Evolutionary conservation across 179 eudicot species (phyloP), one percentile per base, ranked within the genome.

Genomic region (Vitellaria paradoxa): DNA sequence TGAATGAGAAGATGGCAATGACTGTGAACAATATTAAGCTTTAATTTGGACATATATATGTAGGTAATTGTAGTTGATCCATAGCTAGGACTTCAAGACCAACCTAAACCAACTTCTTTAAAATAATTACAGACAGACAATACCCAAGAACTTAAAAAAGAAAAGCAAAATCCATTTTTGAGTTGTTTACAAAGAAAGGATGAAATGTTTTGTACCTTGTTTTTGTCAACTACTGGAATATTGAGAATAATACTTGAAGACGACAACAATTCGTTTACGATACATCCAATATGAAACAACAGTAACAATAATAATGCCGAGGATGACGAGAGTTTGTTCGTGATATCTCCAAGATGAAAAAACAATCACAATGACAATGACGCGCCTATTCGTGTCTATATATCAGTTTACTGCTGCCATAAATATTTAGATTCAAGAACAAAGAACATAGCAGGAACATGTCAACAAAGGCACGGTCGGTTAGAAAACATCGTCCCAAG

Each of bases 1-100:
- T 18, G 23, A 65, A 53, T 11, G 50, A 70, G 37, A 60, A 42
- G 66, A 23, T 26, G 75, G 75, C 21, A 72, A 55, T 72, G 50
- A 72, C 46, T 45, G 13, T 15, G 50, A 64, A 70, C 6, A 63
- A 0, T 12, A 7, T 18, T 20, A 26, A 15, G 65, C 20, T 9
- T 46, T 10, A 20, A 68, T 65, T 53, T 68, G 62, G 40, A 53
- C 30, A 52, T 7, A 63, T 2, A 18, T 26, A 15, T 18, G n/a
- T 21, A 5, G 46, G n/a, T 46, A 57, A 47, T 75, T 42, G n/a
- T 21, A 5, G 56, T 30, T 46, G 69, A 47, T 75, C 75, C 75
- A 30, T 72, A 26, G 12, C 49, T 37, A 42, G 14, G 23, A 30
- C 70, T 55, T 42, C 23, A 18, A 60, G 37, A 14, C 76, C 42